Base-by-base conservation (phyloP, 2,329 filamentous ascomycete genomes). In the Lasiodiplodia gonubiensis region DNA sequence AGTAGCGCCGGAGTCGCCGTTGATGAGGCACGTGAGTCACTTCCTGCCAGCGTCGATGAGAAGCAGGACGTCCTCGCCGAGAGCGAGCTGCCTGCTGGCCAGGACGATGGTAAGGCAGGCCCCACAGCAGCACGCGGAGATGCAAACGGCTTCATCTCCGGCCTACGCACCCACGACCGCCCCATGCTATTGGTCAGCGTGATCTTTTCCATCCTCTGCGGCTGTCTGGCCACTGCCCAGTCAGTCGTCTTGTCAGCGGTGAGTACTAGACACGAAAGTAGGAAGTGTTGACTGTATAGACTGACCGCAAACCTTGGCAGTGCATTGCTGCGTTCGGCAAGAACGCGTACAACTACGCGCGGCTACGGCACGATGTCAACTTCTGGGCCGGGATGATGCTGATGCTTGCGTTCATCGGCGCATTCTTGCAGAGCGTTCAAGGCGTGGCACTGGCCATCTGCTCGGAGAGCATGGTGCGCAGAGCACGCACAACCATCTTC, bases 381-480 rank as follows among this genome's bases (percentile, higher is more conserved):
- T 66, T 66, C 64, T 66, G 64, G 64, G 64, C 64, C 1, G 61
- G 21, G 6, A 68, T 68, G 67, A 66, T 68, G 52, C 63, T 68
- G 0, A 68, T 68, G 67, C 63, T 68, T 7, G 67, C 52, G 1
- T 53, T 68, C 21, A 21, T 54, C 30, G 61, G 61, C 18, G 30
- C 57, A 10, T 8, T 61, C 2, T 25, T 66, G 18, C 42, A 66
- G 16, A 65, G 61, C 35, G 37, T 16, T 0, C 67, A 69, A 23
- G 67, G 67, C n/a, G n/a, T 91, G 63, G 83, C 89, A 3, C 94
- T 97, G 73, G 93, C 92, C 23, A 88, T 88, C 73, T 94, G 92
- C 80, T 95, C 93, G 16, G 93, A 97, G 81, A 86, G 88, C 42
- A 85, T 97, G 25, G 86, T 97, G 61, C 91, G 92, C 75, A 88